These are phyloP conservation scores for Podospora pseudocomata DNA, from an alignment of 495 filamentous ascomycete species.

Conservation along the genomic window DNA sequence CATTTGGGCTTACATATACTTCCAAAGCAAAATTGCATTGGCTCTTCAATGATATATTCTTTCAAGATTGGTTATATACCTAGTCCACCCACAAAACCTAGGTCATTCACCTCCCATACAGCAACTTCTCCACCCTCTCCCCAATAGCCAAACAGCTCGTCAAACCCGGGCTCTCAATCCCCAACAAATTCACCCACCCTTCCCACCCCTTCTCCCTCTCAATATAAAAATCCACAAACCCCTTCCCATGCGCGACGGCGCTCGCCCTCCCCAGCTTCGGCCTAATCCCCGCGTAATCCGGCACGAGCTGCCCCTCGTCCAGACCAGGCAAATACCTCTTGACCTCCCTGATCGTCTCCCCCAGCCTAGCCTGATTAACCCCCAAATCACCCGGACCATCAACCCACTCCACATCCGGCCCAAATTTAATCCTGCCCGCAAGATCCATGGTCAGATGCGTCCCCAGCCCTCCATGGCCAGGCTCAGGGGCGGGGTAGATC, in stretches of 20 bases:
- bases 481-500: slow-evolving; percentile 79
- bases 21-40: no score
- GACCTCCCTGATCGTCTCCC: slow-evolving; percentile 70
- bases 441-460: slow-evolving; percentile 93
- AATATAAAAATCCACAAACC: slow-evolving; percentile 84
- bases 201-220: slow-evolving; percentile 72
- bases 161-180: slow-evolving; percentile 92
- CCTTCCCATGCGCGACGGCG: slow-evolving; percentile 51
- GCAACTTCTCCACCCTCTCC: slow-evolving; percentile 69
- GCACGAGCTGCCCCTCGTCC: slow-evolving; percentile 58
- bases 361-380: slow-evolving; percentile 54
- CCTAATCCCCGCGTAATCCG: slow-evolving; percentile 88
- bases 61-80: no score
- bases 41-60: no score
- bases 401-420: slow-evolving; percentile 95
- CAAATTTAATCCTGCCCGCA: slow-evolving; percentile 81
- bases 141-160: slow-evolving; percentile 88
- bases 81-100: no score
- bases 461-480: slow-evolving; percentile 78
- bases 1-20: no score
- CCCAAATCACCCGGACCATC: slow-evolving; percentile 40
- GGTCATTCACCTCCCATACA: slow-evolving; percentile 49
- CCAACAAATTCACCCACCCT: slow-evolving; percentile 89
- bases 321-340: slow-evolving; percentile 72
- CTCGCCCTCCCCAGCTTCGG: slow-evolving; percentile 73